phyloP scores from a whole-genome alignment of 2,329 filamentous ascomycete genomes.

The Neurospora sp. region DNA sequence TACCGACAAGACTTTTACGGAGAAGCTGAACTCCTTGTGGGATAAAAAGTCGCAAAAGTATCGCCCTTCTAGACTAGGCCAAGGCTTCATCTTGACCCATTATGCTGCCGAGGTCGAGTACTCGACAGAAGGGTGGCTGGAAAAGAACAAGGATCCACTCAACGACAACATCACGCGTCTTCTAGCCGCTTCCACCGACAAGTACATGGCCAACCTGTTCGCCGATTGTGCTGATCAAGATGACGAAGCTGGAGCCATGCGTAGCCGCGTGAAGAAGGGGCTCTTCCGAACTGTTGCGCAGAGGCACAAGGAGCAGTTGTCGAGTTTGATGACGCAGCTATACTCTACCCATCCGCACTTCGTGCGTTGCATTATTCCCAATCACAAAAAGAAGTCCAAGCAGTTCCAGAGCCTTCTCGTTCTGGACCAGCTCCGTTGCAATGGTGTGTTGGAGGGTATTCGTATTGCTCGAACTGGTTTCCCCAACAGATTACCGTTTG shows the following conservation, averaged over 20 bases:
- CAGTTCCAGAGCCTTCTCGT: slow-evolving; percentile 88
- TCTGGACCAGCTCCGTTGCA: slow-evolving; percentile 92
- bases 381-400: slow-evolving; percentile 95
- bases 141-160: slow-evolving; percentile 97
- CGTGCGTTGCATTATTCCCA: slow-evolving; percentile 92
- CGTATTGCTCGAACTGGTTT: slow-evolving; percentile 95
- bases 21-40: slow-evolving; percentile 95
- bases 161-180: slow-evolving; percentile 95
- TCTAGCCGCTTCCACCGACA: slow-evolving; percentile 70
- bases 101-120: slow-evolving; percentile 98
- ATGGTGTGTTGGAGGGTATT: slow-evolving; percentile 98
- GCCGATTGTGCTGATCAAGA: slow-evolving; percentile 76
- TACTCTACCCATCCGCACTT: slow-evolving; percentile 97
- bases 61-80: slow-evolving; percentile 71
- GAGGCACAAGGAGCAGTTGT: slow-evolving; percentile 94
- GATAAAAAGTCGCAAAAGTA: slow-evolving; percentile 95
- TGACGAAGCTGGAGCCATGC: slow-evolving; percentile 57
- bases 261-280: slow-evolving; percentile 88
- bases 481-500: slow-evolving; percentile 83
- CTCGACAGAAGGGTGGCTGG: slow-evolving; percentile 85
- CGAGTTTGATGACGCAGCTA: slow-evolving; percentile 87
- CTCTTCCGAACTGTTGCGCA: slow-evolving; percentile 95
- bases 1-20: slow-evolving; percentile 91
- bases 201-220: slow-evolving; percentile 77
- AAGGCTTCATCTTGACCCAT: slow-evolving; percentile 93